Conservation (phyloP, 179 eudicot genomes). For the Drosera spatulata region DNA sequence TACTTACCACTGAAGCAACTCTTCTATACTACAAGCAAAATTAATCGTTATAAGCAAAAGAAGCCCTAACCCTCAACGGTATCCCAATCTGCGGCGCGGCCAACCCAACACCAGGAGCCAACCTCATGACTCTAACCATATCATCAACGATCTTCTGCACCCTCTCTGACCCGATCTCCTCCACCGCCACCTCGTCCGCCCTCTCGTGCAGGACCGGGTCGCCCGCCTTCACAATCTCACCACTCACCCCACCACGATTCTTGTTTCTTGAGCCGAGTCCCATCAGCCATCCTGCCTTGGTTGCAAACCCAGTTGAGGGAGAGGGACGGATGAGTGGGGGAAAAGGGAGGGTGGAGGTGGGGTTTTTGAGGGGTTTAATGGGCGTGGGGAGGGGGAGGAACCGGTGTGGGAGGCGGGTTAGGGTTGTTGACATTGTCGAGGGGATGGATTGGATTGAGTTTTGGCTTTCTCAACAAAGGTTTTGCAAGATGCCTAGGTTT, state of each 20-base stretch:
- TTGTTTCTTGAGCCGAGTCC: conserved; percentile 31
- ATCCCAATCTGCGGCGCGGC: conserved; percentile 98
- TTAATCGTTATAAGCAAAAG: too few species aligned
- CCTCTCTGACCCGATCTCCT: conserved; percentile 70
- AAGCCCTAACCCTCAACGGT: conserved; percentile 49
- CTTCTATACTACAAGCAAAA: too few species aligned
- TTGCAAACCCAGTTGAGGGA: neutral
- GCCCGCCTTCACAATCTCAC: conserved; percentile 78
- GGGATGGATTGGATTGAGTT: too few species aligned
- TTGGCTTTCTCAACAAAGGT: too few species aligned
- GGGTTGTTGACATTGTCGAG: too few species aligned
- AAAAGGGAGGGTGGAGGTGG: too few species aligned
- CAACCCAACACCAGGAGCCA: conserved; percentile 94
- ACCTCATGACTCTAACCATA: conserved; percentile 79
- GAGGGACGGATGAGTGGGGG: too few species aligned
- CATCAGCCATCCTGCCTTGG: conserved; percentile 69
- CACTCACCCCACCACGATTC: conserved; percentile 24
- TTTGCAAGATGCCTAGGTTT: too few species aligned
- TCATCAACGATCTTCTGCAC: conserved; percentile 80
- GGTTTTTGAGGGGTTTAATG: too few species aligned
- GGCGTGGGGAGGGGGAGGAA: too few species aligned
- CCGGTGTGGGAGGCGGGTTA: too few species aligned
- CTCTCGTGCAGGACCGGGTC: conserved; percentile 97
- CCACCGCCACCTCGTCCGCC: conserved; percentile 51
- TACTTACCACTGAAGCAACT: too few species aligned